These are phyloP conservation scores for Chamaecyparis obtusa DNA, from an alignment of 75 land plant genomes.

Conservation along the genomic window DNA sequence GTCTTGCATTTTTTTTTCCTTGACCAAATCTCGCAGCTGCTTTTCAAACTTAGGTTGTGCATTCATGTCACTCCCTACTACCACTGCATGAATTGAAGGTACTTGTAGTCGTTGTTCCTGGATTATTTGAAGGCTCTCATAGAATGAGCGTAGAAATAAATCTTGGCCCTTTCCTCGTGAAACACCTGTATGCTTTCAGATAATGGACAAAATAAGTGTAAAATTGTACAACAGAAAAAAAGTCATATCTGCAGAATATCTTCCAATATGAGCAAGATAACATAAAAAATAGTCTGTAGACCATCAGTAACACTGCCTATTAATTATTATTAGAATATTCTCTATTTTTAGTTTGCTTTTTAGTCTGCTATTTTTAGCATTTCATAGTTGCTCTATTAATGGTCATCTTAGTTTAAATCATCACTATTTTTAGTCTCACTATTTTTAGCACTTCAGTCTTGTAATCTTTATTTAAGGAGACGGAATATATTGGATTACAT, in stretches of 20 bases:
- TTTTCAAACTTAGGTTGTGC: slow-evolving; percentile 68
- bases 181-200: slow-evolving; percentile 61
- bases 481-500: too few relatives aligned
- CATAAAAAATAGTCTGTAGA: neutral
- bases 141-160: slow-evolving; percentile 74
- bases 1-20: slow-evolving; percentile 51
- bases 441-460: too few relatives aligned
- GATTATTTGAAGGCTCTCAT: slow-evolving; percentile 57
- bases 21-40: slow-evolving; percentile 67
- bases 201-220: neutral
- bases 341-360: too few relatives aligned
- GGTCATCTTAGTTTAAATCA: too few relatives aligned
- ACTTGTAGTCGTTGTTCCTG: slow-evolving; percentile 38
- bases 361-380: too few relatives aligned
- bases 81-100: slow-evolving; percentile 68
- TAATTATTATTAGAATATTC: too few relatives aligned
- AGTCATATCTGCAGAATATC: slow-evolving; percentile 1
- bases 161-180: slow-evolving; percentile 97
- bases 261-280: neutral
- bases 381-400: too few relatives aligned
- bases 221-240: neutral
- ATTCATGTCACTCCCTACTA: slow-evolving; percentile 89
- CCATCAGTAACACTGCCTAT: neutral
- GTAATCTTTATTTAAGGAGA: too few relatives aligned
- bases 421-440: too few relatives aligned